Evolutionary conservation across 2,329 filamentous ascomycete genomes (phyloP).

Genomic region (Cladorrhinum sp.): DNA sequence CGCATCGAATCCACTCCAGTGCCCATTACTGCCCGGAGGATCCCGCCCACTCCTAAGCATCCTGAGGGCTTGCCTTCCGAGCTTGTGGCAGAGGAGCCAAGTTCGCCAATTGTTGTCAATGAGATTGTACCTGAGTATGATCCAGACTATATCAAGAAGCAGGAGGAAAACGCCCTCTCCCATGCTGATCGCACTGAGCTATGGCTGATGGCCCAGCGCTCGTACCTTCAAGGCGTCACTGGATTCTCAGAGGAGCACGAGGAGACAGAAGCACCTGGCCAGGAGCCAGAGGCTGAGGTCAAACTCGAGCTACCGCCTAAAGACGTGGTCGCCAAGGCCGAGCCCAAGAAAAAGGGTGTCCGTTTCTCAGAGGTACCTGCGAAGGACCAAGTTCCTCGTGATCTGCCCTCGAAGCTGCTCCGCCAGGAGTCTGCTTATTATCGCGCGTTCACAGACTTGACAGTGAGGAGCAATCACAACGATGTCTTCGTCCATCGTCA

Average conservation of each 20-base stretch:
- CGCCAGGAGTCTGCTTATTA: slow-evolving; percentile 78
- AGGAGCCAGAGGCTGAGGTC: slow-evolving; percentile 37
- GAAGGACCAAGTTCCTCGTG: slow-evolving; percentile 45
- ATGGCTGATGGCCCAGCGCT: slow-evolving; percentile 81
- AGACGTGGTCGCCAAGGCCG: slow-evolving; percentile 13
- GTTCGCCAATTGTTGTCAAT: slow-evolving; percentile 49
- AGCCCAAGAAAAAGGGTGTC: slow-evolving; percentile 66
- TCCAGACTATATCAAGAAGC: slow-evolving; percentile 69
- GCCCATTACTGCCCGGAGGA: slow-evolving; percentile 35
- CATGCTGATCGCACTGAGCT: slow-evolving; percentile 80
- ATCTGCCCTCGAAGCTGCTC: slow-evolving; percentile 50
- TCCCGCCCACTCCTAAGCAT: slow-evolving; percentile 25
- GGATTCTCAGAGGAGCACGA: slow-evolving; percentile 48
- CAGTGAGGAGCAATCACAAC: slow-evolving; percentile 60
- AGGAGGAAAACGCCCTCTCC: slow-evolving; percentile 66
- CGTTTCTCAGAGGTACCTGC: slow-evolving; percentile 62
- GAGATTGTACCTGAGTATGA: slow-evolving; percentile 71
- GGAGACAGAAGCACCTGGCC: slow-evolving; percentile 28
- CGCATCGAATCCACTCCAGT: slow-evolving; percentile 37
- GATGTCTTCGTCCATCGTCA: slow-evolving; percentile 86
- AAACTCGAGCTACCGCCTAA: slow-evolving; percentile 34
- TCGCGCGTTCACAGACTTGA: slow-evolving; percentile 76
- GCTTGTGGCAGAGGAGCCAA: slow-evolving; percentile 31
- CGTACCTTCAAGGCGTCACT: slow-evolving; percentile 68
- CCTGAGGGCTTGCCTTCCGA: slow-evolving; percentile 28